A percentile compares a stretch with the other conserved stretches of the same genome.
Conservation (phyloP, 805 yeast species). For the Nakazawaea pomicola region DNA sequence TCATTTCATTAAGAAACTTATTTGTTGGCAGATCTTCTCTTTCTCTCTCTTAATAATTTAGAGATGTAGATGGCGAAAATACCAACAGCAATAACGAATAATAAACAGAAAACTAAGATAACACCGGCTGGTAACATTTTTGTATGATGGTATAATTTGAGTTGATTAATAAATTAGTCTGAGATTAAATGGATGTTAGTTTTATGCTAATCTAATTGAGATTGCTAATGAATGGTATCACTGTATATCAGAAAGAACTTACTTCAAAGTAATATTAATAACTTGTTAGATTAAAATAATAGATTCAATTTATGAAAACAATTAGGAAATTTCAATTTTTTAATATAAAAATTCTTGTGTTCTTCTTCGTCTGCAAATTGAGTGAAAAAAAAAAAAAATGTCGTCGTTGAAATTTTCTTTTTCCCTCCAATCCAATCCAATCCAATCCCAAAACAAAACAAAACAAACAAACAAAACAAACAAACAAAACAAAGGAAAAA, state of each 20-base stretch:
- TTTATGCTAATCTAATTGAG: too few species aligned
- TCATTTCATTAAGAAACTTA: conserved; percentile 1
- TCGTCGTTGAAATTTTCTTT: background rate
- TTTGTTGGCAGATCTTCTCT: conserved; percentile 8
- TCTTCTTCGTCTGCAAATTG: background rate
- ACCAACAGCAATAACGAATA: conserved; percentile 39
- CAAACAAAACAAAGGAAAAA: background rate
- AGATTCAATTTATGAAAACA: background rate
- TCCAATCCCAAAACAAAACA: too few species aligned
- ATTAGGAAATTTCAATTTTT: background rate
- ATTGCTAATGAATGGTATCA: too few species aligned
- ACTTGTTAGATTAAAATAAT: too few species aligned
- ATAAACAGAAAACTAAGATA: conserved; percentile 53
- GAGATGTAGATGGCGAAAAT: conserved; percentile 24
- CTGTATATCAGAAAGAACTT: too few species aligned
- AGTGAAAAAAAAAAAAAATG: background rate
- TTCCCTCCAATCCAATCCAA: too few species aligned
- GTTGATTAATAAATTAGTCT: conserved; percentile 1
- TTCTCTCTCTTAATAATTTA: conserved; percentile 25
- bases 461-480: background rate
- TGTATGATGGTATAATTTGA: background rate
- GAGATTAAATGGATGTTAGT: too few species aligned
- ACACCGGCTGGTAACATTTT: conserved; percentile 63
- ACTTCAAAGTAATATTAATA: background rate
- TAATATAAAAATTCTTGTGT: background rate